Conservation (phyloP, 352 stramenopile species). For the Phytopythium ostracodes region DNA sequence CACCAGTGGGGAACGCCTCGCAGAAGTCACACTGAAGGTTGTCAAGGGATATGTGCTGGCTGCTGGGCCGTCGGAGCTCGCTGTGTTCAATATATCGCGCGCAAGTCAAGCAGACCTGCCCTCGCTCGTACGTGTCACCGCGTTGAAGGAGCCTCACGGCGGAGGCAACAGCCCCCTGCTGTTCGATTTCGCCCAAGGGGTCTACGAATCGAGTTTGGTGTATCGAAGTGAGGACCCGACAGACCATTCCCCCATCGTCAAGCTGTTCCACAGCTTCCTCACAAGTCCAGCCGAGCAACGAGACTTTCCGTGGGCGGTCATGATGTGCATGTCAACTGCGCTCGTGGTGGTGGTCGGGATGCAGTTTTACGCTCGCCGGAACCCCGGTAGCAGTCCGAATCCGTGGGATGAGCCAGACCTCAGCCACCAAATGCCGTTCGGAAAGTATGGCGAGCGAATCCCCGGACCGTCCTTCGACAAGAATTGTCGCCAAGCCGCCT, state of each 20-base stretch:
- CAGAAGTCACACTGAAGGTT: neutral
- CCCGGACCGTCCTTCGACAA: neutral
- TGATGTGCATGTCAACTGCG: conserved; percentile 16
- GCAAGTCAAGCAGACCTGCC: neutral
- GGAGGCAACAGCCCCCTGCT: neutral
- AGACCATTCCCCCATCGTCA: conserved; percentile 7
- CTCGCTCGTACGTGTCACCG: neutral
- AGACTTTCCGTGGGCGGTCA: conserved; percentile 20
- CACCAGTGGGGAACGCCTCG: too few relatives aligned
- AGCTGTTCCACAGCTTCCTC: conserved; percentile 35
- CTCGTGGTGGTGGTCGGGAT: conserved; percentile 20
- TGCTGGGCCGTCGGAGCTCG: neutral
- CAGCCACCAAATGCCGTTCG: neutral
- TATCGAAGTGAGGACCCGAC: conserved; percentile 4
- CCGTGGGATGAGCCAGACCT: conserved; percentile 11
- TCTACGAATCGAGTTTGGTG: conserved; percentile 17
- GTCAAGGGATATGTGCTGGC: conserved; percentile 13
- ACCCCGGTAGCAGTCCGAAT: conserved; percentile 14
- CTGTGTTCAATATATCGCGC: conserved; percentile 12
- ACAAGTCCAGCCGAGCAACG: conserved; percentile 11
- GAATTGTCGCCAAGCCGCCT: neutral
- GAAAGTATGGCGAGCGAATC: neutral
- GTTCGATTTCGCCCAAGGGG: conserved; percentile 28
- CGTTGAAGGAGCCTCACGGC: neutral
- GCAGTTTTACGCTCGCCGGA: conserved; percentile 26